Base-by-base conservation (phyloP, 352 stramenopile genomes). In the Pythium brassicae region DNA sequence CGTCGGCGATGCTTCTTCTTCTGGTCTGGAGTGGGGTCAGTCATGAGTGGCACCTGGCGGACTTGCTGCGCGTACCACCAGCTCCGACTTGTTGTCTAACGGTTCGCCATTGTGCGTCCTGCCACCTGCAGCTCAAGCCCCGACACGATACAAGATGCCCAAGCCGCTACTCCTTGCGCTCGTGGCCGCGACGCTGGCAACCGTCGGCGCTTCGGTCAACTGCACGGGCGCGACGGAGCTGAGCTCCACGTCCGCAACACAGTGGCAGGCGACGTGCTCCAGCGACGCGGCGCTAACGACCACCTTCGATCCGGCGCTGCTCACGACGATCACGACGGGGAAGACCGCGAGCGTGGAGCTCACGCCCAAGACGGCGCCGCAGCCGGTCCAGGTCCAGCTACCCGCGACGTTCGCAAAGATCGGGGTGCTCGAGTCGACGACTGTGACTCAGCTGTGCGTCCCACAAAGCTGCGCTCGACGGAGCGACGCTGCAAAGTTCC, bases 261-360 rank as follows among this genome's bases (percentile, higher is more conserved):
- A 32, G 8, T 56, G 50, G 50, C 34, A 48, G 25, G 50, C 45
- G 14, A 34, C 50, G 11, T 56, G 50, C 34, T 44, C 35, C 14
- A 56, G 19, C 19, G 50, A 44, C 20, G 14, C 46, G 17, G 34
- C 22, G 15, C 29, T 48, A 2, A 56, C 20, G 22, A 47, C 47
- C 2, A 25, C 17, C 8, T 53, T 53, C 35, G 47, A 43, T 42
- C 47, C 47, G 19, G 10, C 20, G 47, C n/a, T 42, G 35, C 47
- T 53, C 29, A 49, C 39, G 11, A 48, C 50, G 20, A 56, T 44
- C 39, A 32, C 34, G 15, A 48, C 25, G 12, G 23, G 19, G 34
- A 56, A 56, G 32, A 12, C n/a, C 29, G 7, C n/a, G 19, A 27
- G 27, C 10, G 47, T 42, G 27, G 27, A 53, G 11, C 19, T 42